phyloP scores from a whole-genome alignment of 306 rosid species.

The Quercus bicolor region DNA sequence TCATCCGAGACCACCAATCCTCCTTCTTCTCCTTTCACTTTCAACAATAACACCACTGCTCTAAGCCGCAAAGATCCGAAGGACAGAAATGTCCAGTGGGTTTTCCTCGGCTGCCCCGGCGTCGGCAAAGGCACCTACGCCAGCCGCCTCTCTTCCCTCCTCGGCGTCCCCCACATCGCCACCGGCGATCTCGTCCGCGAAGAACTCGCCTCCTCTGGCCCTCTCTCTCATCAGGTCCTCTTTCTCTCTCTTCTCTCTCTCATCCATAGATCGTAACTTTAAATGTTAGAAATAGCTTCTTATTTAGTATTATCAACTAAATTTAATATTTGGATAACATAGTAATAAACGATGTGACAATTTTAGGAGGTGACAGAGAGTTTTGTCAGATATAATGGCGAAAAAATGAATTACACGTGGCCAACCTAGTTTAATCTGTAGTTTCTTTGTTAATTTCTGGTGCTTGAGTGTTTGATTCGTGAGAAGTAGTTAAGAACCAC shows the following conservation, averaged over 20 bases:
- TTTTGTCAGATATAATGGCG: no score
- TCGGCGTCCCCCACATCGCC: slow-evolving; percentile 82
- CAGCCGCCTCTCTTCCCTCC: slow-evolving; percentile 75
- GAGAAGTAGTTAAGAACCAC: neutral
- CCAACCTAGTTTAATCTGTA: no score
- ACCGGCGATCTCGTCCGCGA: slow-evolving; percentile 95
- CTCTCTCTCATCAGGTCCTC: slow-evolving; percentile 63
- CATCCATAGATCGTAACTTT: no score
- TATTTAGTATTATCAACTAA: no score
- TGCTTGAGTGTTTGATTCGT: neutral
- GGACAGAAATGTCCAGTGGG: slow-evolving; percentile 75
- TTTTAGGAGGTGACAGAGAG: no score
- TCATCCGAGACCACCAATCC: slow-evolving; percentile 31
- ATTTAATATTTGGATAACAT: no score
- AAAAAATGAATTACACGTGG: no score
- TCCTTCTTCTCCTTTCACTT: slow-evolving; percentile 22
- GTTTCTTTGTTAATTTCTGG: neutral
- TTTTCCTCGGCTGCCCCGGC: slow-evolving; percentile 86
- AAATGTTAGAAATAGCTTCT: no score
- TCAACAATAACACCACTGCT: slow-evolving; percentile 8
- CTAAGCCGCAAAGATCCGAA: slow-evolving; percentile 33
- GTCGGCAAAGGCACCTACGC: slow-evolving; percentile 96
- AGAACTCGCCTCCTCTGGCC: slow-evolving; percentile 76
- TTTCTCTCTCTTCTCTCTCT: no score
- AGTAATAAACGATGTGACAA: no score